These are phyloP conservation scores for Begonia fuchsioides DNA, from an alignment of 306 rosid species.

Conservation along the genomic window DNA sequence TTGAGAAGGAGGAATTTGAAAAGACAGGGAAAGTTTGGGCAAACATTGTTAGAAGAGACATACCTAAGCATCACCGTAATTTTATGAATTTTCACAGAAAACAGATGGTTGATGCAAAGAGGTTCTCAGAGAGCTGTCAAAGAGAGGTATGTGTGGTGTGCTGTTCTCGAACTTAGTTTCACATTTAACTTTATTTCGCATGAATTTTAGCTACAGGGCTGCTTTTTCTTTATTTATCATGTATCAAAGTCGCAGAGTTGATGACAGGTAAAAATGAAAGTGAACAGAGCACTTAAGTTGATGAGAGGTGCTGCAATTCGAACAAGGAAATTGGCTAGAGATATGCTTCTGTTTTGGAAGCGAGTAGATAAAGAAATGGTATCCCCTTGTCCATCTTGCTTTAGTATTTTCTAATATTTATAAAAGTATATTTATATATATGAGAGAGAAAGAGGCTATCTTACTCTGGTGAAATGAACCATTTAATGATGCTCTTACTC, in stretches of 20 bases:
- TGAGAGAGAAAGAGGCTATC: too few species aligned
- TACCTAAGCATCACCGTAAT: constrained; percentile 72
- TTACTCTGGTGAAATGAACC: too few species aligned
- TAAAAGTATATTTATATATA: too few species aligned
- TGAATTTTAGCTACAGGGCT: too few species aligned
- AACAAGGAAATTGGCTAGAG: constrained; percentile 85
- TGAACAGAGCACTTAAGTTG: constrained; percentile 76
- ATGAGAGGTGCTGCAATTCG: constrained; percentile 67
- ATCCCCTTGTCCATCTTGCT: constrained; percentile 11
- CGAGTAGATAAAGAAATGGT: constrained; percentile 97
- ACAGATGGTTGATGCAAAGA: constrained; percentile 88
- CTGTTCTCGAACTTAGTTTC: too few species aligned
- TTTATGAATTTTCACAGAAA: constrained; percentile 67
- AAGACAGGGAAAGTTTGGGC: constrained; percentile 76
- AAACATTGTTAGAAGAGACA: constrained; percentile 76
- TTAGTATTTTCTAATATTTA: too few species aligned
- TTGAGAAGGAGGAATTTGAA: constrained; percentile 85
- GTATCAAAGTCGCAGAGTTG: too few species aligned
- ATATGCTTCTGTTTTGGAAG: constrained; percentile 85
- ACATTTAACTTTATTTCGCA: too few species aligned
- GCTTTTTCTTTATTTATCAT: constrained; percentile 7
- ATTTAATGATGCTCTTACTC: too few species aligned
- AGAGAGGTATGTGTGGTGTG: constrained; percentile 64
- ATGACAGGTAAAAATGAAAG: constrained; percentile 68
- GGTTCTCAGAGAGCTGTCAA: constrained; percentile 84